Base-by-base conservation (phyloP, 805 yeast genomes). In the Monosporozyma unispora region DNA sequence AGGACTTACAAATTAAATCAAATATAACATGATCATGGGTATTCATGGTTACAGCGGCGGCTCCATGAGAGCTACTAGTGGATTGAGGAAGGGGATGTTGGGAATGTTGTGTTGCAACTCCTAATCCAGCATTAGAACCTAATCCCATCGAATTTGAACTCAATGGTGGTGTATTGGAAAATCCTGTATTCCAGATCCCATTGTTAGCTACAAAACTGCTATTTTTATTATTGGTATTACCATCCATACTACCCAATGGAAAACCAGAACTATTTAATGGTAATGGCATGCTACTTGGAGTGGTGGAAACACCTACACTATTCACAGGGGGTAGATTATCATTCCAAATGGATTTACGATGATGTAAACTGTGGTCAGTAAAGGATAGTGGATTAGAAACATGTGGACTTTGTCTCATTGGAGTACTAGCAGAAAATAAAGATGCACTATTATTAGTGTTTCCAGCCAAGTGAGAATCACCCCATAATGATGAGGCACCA, bases 311-410 rank as follows among this genome's bases (percentile, higher is more conserved):
- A 39, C 42, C 42, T 9, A 39, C 8, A 18, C 42, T 39, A 21
- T 39, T 39, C 14, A 21, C 25, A 18, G 42, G 42, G 4, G 42
- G 42, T 39, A 46, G 28, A 29, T 31, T 40, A 22, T 46, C 48
- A 38, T 61, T 62, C 68, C 68, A 64, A 18, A 64, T 63, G 3
- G 68, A 64, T 40, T 54, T 56, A 23, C 57, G 48, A 27, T 52
- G 51, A 2, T 50, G 44, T 12, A 46, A 19, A 31, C 25, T 12
- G 2, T 45, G 18, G 19, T 40, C 44, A 23, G 42, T 28, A 45
- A 45, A 35, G 11, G 45, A 40, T 16, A 31, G n/a, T 9, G 50
- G 42, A 39, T 39, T 39, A 12, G 42, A 21, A 10, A 22, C 27
- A 2, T 39, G 42, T 21, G 25, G 27, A 10, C 8, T 39, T 21